These are phyloP conservation scores for Daedalea quercina DNA, from an alignment of 768 basidiomycete species.

Conservation along the genomic window DNA sequence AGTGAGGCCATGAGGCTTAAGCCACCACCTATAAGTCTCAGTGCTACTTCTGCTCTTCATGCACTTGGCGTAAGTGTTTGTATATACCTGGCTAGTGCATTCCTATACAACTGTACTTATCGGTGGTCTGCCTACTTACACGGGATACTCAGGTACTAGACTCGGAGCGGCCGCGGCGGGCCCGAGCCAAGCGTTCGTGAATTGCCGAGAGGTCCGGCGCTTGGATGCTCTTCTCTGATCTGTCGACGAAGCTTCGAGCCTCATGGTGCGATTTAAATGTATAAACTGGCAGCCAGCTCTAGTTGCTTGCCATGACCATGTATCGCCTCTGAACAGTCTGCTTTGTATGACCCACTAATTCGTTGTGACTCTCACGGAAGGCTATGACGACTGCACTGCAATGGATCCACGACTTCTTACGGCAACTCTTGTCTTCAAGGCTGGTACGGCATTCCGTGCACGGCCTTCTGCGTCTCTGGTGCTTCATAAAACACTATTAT, in stretches of 20 bases:
- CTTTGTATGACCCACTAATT: background rate
- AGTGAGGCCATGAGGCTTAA: no score
- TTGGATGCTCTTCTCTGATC: background rate
- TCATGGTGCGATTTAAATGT: no score
- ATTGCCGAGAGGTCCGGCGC: background rate
- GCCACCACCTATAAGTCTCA: no score
- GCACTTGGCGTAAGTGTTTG: no score
- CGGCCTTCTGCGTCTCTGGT: slow-evolving; percentile 5
- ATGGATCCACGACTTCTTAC: slow-evolving; percentile 2
- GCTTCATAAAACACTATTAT: background rate
- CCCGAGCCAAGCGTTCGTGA: no score
- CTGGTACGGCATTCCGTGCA: background rate
- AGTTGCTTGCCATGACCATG: background rate
- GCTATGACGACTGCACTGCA: slow-evolving; percentile 2
- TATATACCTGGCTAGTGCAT: no score
- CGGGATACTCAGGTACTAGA: no score
- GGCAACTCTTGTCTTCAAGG: background rate
- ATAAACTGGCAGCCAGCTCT: no score
- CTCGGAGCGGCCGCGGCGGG: no score
- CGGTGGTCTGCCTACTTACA: no score
- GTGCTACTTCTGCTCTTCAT: no score
- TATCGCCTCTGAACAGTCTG: background rate
- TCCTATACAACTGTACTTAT: background rate
- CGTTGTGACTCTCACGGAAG: slow-evolving; percentile 1
- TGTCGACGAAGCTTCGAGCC: background rate